phyloP scores from a whole-genome alignment of 129 eudicot species.

The Calendula officinalis region DNA sequence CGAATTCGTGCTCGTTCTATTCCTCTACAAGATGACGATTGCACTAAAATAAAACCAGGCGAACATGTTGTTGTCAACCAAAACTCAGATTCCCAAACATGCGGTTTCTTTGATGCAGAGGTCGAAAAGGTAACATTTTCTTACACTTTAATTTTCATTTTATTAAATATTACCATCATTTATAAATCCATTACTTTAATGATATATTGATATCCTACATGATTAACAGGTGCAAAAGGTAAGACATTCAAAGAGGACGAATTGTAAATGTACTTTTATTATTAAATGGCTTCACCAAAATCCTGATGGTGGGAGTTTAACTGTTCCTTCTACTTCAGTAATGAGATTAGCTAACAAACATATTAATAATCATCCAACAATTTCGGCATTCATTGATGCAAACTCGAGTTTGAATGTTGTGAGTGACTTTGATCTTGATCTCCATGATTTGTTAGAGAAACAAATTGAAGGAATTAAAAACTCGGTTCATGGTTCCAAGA shows the following conservation, averaged over 20 bases:
- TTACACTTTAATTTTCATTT: constrained; percentile 10
- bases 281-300: constrained; percentile 60
- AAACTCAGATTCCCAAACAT: constrained; percentile 23
- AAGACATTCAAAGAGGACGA: constrained; percentile 62
- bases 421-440: constrained; percentile 46
- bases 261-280: constrained; percentile 58
- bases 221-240: constrained; percentile 37
- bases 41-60: constrained; percentile 47
- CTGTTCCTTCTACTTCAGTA: constrained; percentile 52
- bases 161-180: neutral
- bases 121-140: constrained; percentile 52
- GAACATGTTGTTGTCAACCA: constrained; percentile 56
- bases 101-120: constrained; percentile 58
- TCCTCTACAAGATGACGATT: constrained; percentile 54
- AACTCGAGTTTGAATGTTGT: constrained; percentile 25
- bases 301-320: constrained; percentile 30
- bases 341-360: constrained; percentile 49
- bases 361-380: constrained; percentile 51
- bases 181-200: constrained; percentile 7
- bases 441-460: constrained; percentile 47
- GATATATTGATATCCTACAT: neutral
- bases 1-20: constrained; percentile 58
- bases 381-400: constrained; percentile 51
- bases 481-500: constrained; percentile 41
- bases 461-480: constrained; percentile 55